Evolutionary conservation across 495 filamentous ascomycete species (phyloP).

Genomic region (Aspergillus panamensis): DNA sequence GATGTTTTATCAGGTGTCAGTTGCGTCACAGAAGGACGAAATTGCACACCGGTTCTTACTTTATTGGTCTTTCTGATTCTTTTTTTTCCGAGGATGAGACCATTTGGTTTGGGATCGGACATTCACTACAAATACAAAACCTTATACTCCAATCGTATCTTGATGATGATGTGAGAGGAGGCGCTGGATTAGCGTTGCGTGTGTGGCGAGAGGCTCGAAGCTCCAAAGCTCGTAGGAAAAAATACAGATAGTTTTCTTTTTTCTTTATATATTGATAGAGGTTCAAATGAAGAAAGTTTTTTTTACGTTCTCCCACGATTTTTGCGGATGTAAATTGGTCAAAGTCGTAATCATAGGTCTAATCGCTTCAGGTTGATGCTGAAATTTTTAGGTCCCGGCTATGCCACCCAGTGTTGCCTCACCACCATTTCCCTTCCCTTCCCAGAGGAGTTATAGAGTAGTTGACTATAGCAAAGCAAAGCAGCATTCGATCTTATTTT

Average conservation of each 20-base stretch:
- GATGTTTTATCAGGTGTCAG: slow-evolving; percentile 55
- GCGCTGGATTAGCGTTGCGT: not conserved
- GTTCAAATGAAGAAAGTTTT: no score
- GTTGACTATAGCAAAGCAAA: not conserved
- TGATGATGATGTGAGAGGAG: slow-evolving; percentile 8
- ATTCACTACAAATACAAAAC: slow-evolving; percentile 20
- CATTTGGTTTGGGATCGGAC: slow-evolving; percentile 53
- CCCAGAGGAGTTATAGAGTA: not conserved
- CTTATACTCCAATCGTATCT: slow-evolving; percentile 19
- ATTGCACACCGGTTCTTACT: slow-evolving; percentile 58
- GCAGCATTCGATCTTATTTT: slow-evolving; percentile 11
- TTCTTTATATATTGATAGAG: no score
- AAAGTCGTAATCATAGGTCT: slow-evolving; percentile 3
- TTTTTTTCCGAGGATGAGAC: slow-evolving; percentile 42
- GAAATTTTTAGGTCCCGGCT: slow-evolving; percentile 1
- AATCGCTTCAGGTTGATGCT: not conserved
- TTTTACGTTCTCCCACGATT: not conserved
- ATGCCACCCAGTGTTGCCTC: not conserved
- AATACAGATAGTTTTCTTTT: no score
- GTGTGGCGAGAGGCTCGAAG: not conserved
- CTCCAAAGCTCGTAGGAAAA: no score
- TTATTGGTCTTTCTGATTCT: slow-evolving; percentile 45
- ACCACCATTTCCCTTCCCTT: not conserved
- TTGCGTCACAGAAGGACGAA: slow-evolving; percentile 57
- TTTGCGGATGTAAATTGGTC: not conserved